A percentile compares a stretch with the other conserved stretches of the same genome.
phyloP scores from a whole-genome alignment of 2,329 filamentous ascomycete genomes.

The Emmonsia crescens region DNA sequence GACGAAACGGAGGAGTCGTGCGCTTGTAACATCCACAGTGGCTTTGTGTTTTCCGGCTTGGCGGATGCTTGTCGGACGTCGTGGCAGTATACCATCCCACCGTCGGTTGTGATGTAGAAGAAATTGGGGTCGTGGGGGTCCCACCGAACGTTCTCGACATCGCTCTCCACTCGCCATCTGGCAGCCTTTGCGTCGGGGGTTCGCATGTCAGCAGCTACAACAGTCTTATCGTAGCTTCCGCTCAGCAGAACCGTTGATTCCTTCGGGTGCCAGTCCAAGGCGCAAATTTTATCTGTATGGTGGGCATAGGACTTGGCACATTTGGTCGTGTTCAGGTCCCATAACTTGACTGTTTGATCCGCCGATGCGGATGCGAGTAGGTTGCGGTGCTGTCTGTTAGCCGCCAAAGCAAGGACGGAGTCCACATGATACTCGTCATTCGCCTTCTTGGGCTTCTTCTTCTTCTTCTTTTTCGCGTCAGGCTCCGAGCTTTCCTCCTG shows the following conservation, averaged over 20 bases:
- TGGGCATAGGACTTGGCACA: conserved; percentile 93
- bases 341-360: conserved; percentile 94
- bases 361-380: conserved; percentile 89
- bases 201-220: conserved; percentile 93
- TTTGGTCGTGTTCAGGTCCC: conserved; percentile 85
- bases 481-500: conserved; percentile 38
- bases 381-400: conserved; percentile 88
- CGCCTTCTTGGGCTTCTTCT: conserved; percentile 77
- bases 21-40: conserved; percentile 89
- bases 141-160: conserved; percentile 88
- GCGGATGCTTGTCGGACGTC: conserved; percentile 69
- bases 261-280: conserved; percentile 80
- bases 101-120: conserved; percentile 93
- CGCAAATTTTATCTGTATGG: conserved; percentile 97
- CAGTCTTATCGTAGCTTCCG: conserved; percentile 88
- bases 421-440: conserved; percentile 93
- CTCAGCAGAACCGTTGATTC: conserved; percentile 83
- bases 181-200: conserved; percentile 72
- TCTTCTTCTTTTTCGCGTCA: conserved; percentile 54
- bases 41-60: conserved; percentile 63
- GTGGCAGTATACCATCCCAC: conserved; percentile 82
- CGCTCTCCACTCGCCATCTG: conserved; percentile 87
- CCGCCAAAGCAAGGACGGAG: conserved; percentile 78
- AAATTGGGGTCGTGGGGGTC: conserved; percentile 85
- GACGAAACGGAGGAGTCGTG: conserved; percentile 86